Base-by-base conservation (phyloP, 2,329 filamentous ascomycete species). In the Alternaria solani region DNA sequence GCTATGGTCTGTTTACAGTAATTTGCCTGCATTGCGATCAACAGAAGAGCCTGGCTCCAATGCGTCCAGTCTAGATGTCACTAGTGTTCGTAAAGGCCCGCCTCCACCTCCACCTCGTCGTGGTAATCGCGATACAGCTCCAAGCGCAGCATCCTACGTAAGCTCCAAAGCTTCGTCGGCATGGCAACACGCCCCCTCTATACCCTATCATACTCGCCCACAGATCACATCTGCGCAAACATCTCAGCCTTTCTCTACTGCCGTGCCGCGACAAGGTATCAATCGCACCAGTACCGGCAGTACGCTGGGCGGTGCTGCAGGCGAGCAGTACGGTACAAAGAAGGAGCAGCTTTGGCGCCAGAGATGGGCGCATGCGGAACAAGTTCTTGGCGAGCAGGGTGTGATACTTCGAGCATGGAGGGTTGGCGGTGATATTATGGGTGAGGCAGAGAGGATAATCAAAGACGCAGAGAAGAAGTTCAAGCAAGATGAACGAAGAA, bases 351-450 rank as follows among this genome's bases (percentile, higher is more conserved):
- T 93, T 48, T 95, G 91, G 92, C 83, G 84, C 62, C 85, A 88
- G 57, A 81, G 92, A 41, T 86, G 91, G 80, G 85, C 84, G 42
- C 81, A 86, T 44, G 91, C 91, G 4, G 87, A 90, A 64, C 81
- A 82, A 42, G 81, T 87, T 30, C 82, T 94, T 9, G 86, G 87
- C n/a, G 80, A 82, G 5, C 81, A 88, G 39, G 89, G 89, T 4
- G 89, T 95, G 1, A 80, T 85, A 65, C 74, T 95, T 36, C 87
- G 91, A 64, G 92, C 86, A 20, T 95, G 92, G 92, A 84, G 90
- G 42, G 85, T 85, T 11, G 92, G 92, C 0, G 82, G 84, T 28
- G 92, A 95, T 79, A 89, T 92, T 7, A 82, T 87, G 57, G 82
- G 82, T 1, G 89, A 91, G 75, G 88, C 90, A 3, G 82, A 88